A percentile compares a stretch with the other conserved stretches of the same genome.
Conservation (phyloP, 371 early-diverging fungal species). For the Rhizopus arrhizus region DNA sequence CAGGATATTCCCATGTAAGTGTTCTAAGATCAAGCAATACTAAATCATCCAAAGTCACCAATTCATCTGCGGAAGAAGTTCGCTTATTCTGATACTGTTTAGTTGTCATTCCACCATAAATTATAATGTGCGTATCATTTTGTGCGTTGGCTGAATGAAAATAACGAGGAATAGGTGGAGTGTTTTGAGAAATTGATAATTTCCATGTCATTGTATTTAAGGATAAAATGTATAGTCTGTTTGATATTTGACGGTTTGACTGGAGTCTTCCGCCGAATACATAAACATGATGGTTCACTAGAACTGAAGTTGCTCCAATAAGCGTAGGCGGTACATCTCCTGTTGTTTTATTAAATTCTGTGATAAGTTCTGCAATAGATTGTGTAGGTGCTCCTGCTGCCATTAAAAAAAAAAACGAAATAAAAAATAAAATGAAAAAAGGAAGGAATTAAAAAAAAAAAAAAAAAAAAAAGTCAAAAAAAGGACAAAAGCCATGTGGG, state of each 20-base stretch:
- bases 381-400: conserved; percentile 19
- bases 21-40: conserved; percentile 49
- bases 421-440: neutral
- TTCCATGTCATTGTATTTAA: conserved; percentile 54
- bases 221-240: conserved; percentile 60
- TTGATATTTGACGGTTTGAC: conserved; percentile 59
- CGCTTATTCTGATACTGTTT: conserved; percentile 22
- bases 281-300: conserved; percentile 58
- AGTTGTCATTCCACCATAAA: conserved; percentile 63
- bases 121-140: conserved; percentile 36
- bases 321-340: conserved; percentile 66
- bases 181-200: conserved; percentile 29
- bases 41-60: conserved; percentile 57
- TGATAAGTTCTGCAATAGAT: conserved; percentile 47
- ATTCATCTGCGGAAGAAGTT: neutral
- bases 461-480: conserved; percentile 2
- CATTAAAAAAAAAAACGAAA: neutral
- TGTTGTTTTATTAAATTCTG: conserved; percentile 40
- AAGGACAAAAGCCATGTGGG: conserved; percentile 9
- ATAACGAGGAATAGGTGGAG: conserved; percentile 56
- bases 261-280: conserved; percentile 72
- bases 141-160: conserved; percentile 69
- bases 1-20: conserved; percentile 54
- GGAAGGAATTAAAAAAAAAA: neutral
- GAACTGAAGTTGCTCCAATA: conserved; percentile 66